Base-by-base conservation (phyloP, 192 early-diverging fungal species). In the Thamnidium elegans region DNA sequence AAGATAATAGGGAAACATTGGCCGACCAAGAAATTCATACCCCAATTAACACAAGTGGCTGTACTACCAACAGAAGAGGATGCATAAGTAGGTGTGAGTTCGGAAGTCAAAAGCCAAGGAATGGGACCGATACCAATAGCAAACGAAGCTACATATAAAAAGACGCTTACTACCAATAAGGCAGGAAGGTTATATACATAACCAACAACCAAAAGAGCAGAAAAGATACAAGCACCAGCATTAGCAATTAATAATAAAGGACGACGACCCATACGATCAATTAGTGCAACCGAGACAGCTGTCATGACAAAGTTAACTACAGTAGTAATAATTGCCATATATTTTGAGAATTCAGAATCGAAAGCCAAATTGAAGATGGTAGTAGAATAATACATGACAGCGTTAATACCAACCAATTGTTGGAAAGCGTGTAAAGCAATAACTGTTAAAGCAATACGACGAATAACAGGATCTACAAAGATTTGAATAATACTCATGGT, bases 401-500 rank as follows among this genome's bases (percentile, higher is more conserved):
- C 89, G 69, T 92, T 93, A 67, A 95, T 92, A 50, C 88, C 92
- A 34, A 83, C 85, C 31, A 93, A 77, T 74, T 92, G 92, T 71
- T 95, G 93, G 60, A 81, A 75, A 36, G 88, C 76, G 76, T 92
- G 88, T 13, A 93, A 55, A 9, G 80, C 70, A 10, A 90, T 71
- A 50, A 86, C 85, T 46, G 81, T 80, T 14, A 88, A 23, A 2
- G 92, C 79, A 52, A 87, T 82, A 48, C 72, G 70, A 10, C 82
- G 74, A 66, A 91, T 72, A 51, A 82, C 79, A 58, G 75, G 64
- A 4, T 81, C 77, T 15, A 74, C 76, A 56, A 94, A 75, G 7
- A 90, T 78, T 39, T 80, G 65, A 34, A 72, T 51, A 30, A 83
- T 78, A 34, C 50, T 66, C 46, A 71, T 68, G 11, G 45, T 63